Evolutionary conservation across 768 basidiomycete genomes (phyloP).

Genomic region (Auriculariales sp.): DNA sequence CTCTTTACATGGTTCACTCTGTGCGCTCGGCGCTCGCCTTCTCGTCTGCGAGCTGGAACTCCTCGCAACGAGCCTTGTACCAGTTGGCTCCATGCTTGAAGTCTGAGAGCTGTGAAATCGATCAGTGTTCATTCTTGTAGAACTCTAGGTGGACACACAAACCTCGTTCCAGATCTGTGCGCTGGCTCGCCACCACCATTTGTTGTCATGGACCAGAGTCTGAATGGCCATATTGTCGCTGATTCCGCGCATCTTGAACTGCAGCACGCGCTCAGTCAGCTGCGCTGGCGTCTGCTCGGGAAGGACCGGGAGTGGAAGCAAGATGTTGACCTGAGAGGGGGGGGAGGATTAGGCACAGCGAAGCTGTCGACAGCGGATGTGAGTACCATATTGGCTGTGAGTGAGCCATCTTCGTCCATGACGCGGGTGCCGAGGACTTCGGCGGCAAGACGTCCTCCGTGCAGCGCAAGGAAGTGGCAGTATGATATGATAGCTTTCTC

Average conservation of each 20-base stretch:
- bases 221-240: not conserved
- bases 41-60: not conserved
- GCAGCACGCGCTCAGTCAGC: not conserved
- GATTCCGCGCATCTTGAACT: not conserved
- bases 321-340: not conserved
- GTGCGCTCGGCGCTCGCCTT: too few species aligned
- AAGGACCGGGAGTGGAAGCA: not conserved
- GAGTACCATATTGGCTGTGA: constrained; percentile 59
- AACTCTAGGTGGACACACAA: not conserved
- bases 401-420: constrained; percentile 37
- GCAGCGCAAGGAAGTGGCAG: constrained; percentile 50
- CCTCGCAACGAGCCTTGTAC: not conserved
- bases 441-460: constrained; percentile 48
- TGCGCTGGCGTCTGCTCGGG: not conserved
- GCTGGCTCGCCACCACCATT: not conserved
- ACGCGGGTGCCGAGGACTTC: constrained; percentile 44
- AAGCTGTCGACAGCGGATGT: not conserved
- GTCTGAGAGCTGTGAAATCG: not conserved
- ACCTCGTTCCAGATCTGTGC: not conserved
- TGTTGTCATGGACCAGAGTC: not conserved
- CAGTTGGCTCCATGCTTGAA: not conserved
- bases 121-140: not conserved
- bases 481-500: constrained; percentile 59
- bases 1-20: too few species aligned
- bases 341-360: not conserved